Conservation (phyloP, 768 basidiomycete genomes). For the Suillus luteus region DNA sequence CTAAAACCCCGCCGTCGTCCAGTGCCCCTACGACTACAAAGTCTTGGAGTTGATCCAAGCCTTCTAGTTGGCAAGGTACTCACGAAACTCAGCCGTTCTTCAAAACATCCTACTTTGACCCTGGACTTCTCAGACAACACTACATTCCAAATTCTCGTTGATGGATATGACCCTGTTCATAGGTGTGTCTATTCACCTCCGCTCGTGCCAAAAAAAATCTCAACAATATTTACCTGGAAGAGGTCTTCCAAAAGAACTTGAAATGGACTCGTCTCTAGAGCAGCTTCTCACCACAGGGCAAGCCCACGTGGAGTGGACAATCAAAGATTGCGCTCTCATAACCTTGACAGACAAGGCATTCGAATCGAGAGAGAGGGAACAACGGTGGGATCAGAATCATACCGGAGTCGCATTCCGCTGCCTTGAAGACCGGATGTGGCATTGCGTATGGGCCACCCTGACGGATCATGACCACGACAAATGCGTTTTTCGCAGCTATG, state of each 20-base stretch:
- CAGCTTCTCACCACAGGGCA: slow-evolving; percentile 42
- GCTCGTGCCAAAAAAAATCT: not conserved
- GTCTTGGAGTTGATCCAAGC: slow-evolving; percentile 41
- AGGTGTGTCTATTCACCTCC: slow-evolving; percentile 25
- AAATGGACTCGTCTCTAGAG: slow-evolving; percentile 48
- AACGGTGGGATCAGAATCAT: slow-evolving; percentile 40
- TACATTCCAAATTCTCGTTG: slow-evolving; percentile 54
- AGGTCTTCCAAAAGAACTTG: slow-evolving; percentile 61
- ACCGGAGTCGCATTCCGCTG: slow-evolving; percentile 56
- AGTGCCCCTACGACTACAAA: slow-evolving; percentile 34
- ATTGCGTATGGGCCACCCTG: slow-evolving; percentile 66
- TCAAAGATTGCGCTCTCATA: slow-evolving; percentile 55
- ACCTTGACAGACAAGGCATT: slow-evolving; percentile 62
- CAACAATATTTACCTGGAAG: slow-evolving; percentile 14
- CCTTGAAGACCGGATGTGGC: slow-evolving; percentile 50
- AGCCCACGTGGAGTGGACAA: slow-evolving; percentile 39
- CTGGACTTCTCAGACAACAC: slow-evolving; percentile 48
- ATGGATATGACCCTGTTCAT: slow-evolving; percentile 60
- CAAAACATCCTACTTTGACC: slow-evolving; percentile 48
- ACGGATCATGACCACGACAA: slow-evolving; percentile 49
- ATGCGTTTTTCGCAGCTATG: slow-evolving; percentile 58
- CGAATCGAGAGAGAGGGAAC: slow-evolving; percentile 35
- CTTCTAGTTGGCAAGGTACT: slow-evolving; percentile 48
- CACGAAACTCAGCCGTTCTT: slow-evolving; percentile 41
- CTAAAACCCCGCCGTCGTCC: slow-evolving; percentile 34